Evolutionary conservation across 2,329 filamentous ascomycete species (phyloP).

Genomic region (Podosphaera leucotricha): DNA sequence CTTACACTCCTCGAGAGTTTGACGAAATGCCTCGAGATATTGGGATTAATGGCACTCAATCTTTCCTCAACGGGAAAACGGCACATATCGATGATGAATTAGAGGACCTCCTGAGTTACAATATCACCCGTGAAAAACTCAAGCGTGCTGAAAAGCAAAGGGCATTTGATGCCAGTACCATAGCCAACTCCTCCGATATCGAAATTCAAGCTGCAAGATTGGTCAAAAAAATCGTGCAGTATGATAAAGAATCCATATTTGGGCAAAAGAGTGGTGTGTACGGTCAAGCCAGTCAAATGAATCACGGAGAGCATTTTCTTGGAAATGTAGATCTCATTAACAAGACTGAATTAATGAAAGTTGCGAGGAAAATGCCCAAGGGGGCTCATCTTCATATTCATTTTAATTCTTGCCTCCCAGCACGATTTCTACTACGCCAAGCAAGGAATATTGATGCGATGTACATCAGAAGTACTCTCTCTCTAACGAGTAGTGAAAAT

Average conservation of each 20-base stretch:
- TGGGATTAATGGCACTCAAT: background rate
- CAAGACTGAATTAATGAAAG: constrained; percentile 30
- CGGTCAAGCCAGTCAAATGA: constrained; percentile 7
- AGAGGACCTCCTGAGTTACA: constrained; percentile 7
- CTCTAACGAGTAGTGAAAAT: constrained; percentile 18
- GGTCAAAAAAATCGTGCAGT: constrained; percentile 11
- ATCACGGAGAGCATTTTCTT: constrained; percentile 31
- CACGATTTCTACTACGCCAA: constrained; percentile 34
- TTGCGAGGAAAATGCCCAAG: constrained; percentile 40
- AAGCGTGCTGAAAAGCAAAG: constrained; percentile 8
- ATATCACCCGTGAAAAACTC: constrained; percentile 7
- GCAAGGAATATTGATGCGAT: constrained; percentile 32
- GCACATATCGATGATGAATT: constrained; percentile 6
- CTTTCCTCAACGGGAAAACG: constrained; percentile 1
- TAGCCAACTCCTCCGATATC: constrained; percentile 7
- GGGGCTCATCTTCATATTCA: constrained; percentile 52
- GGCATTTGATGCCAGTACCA: constrained; percentile 13
- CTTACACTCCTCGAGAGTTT: background rate
- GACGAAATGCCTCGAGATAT: background rate
- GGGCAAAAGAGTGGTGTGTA: constrained; percentile 5
- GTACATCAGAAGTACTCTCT: constrained; percentile 40
- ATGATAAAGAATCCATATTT: constrained; percentile 12
- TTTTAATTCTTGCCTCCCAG: constrained; percentile 50
- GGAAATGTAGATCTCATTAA: constrained; percentile 29
- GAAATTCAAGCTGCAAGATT: constrained; percentile 12